Evolutionary conservation across 306 rosid genomes (phyloP), one percentile per base, ranked within the genome.

Genomic region (Leucaena leucocephala): DNA sequence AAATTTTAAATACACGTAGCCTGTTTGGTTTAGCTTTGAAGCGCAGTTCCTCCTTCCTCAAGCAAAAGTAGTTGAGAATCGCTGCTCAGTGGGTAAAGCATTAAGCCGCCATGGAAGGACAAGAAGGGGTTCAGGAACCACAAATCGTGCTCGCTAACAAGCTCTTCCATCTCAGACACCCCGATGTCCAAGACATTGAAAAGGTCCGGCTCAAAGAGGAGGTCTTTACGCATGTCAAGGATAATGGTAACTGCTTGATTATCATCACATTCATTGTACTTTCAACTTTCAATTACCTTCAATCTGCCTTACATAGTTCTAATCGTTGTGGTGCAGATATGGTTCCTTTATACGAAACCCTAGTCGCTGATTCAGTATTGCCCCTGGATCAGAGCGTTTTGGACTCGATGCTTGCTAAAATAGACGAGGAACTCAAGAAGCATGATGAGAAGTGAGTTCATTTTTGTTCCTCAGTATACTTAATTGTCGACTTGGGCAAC

Each of bases 361-460:
- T 95, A 86, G 81, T 88, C 1, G 82, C 96, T 4, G 91, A 84
- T 74, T 85, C 91, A 27, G 89, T 93, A 68, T 88, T 91, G 79
- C 91, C 88, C 57, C 2, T 81, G 90, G 98, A 95, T 88, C 99
- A 74, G 85, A 68, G 80, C 50, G 73, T 90, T 39, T 79, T 90
- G 90, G 96, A 90, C 66, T 81, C 87, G 74, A 96, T 96, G 98
- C 92, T 90, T 34, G 84, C 85, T 48, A 96, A 93, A 85, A 89
- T 82, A 67, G 93, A 86, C 8, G 94, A 88, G 7, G 98, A 93
- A 83, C 86, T 89, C 33, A 91, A 82, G 81, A 96, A 91, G 87
- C 84, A 90, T n/a, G 98, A 96, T 14, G 99, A 96, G 82, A 96
- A 96, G 99, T 96, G 46, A 88, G 99, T 88, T n/a, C 8, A 16